Evolutionary conservation across 2,329 filamentous ascomycete genomes (phyloP).

Genomic region (Scedosporium dehoogii): DNA sequence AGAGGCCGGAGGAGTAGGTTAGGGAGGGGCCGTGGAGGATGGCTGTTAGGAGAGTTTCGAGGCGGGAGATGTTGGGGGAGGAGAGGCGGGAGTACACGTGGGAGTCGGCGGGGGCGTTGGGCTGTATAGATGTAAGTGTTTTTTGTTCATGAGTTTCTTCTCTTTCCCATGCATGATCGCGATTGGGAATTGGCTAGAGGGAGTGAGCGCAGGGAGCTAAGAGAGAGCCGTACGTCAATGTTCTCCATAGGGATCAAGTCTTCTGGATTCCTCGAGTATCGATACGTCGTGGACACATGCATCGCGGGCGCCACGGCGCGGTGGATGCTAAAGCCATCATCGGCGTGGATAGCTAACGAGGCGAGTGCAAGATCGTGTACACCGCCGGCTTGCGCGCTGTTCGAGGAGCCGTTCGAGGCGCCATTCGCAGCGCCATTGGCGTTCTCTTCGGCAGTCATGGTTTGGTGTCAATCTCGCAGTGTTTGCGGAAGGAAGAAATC

Average conservation of each 20-base stretch:
- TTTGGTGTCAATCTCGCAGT: too few relatives aligned
- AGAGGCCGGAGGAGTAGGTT: slow-evolving; percentile 76
- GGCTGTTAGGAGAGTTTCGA: slow-evolving; percentile 71
- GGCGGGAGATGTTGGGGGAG: slow-evolving; percentile 70
- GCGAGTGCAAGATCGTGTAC: slow-evolving; percentile 33
- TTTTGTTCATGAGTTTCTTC: background rate
- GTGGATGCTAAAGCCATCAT: slow-evolving; percentile 64
- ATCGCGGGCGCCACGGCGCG: slow-evolving; percentile 79
- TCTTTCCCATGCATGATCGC: background rate
- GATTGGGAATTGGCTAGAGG: background rate
- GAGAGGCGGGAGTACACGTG: slow-evolving; percentile 79
- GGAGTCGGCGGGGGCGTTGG: slow-evolving; percentile 42
- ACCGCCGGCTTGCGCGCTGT: background rate
- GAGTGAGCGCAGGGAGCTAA: background rate
- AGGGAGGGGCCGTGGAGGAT: slow-evolving; percentile 61
- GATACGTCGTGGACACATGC: slow-evolving; percentile 86
- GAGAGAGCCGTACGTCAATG: slow-evolving; percentile 37
- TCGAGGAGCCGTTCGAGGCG: background rate
- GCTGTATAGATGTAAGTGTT: slow-evolving; percentile 23
- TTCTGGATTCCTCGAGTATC: slow-evolving; percentile 64
- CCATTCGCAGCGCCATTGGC: background rate
- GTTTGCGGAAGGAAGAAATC: too few relatives aligned
- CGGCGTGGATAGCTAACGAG: slow-evolving; percentile 71
- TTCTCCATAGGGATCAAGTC: slow-evolving; percentile 40
- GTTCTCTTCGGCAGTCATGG: too few relatives aligned